These are phyloP conservation scores for Ophiostoma triangulosporum DNA, from an alignment of 2,329 filamentous ascomycete species.

Conservation along the genomic window DNA sequence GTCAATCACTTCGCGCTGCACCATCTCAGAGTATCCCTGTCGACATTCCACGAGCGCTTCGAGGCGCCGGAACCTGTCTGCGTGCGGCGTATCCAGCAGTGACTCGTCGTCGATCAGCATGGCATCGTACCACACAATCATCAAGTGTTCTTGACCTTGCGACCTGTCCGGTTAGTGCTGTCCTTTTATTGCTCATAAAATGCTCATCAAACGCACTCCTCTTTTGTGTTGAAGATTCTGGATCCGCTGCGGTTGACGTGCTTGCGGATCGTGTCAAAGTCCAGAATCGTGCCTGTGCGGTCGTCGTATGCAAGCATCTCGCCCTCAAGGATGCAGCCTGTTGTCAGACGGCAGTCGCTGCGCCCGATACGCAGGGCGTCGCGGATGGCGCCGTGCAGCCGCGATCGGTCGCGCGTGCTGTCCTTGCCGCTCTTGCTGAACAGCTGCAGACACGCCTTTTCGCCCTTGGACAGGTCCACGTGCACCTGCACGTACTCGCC, in stretches of 20 bases:
- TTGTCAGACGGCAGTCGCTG: conserved; percentile 42
- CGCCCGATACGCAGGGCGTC: conserved; percentile 50
- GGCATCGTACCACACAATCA: conserved; percentile 49
- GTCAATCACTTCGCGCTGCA: conserved; percentile 53
- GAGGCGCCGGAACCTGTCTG: conserved; percentile 47
- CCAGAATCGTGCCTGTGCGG: conserved; percentile 45
- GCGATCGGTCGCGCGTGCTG: conserved; percentile 56
- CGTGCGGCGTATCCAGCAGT: conserved; percentile 37
- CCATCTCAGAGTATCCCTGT: conserved; percentile 51
- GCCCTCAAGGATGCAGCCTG: conserved; percentile 66
- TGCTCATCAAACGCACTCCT: not conserved
- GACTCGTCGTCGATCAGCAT: conserved; percentile 41
- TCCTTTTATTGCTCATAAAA: not conserved
- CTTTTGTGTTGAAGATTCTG: not conserved
- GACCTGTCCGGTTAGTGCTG: not conserved
- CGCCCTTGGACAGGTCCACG: conserved; percentile 47
- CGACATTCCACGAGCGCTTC: conserved; percentile 36
- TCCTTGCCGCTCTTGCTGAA: conserved; percentile 91
- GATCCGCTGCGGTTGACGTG: conserved; percentile 61
- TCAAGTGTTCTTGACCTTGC: conserved; percentile 35
- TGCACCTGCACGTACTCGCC: conserved; percentile 88
- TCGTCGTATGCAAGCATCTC: conserved; percentile 72
- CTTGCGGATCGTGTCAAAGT: conserved; percentile 72
- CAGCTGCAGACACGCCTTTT: conserved; percentile 49
- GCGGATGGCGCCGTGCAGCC: conserved; percentile 49